phyloP scores from a whole-genome alignment of 371 early-diverging fungal species.

The Batrachochytrium dendrobatidis region DNA sequence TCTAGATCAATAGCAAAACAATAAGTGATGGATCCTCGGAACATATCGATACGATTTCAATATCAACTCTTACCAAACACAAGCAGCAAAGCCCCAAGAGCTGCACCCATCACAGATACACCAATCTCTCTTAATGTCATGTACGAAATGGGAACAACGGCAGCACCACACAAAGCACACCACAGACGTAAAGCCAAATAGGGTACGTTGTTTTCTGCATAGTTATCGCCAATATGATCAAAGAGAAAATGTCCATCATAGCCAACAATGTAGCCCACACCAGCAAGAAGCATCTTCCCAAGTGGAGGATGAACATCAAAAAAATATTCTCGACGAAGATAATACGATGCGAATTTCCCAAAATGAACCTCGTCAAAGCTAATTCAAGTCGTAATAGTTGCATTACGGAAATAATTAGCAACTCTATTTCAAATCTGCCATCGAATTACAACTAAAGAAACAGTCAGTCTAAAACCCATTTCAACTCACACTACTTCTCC shows the following conservation, averaged over 20 bases:
- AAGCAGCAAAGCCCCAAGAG: slow-evolving; percentile 68
- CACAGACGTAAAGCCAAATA: slow-evolving; percentile 74
- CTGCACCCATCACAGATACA: slow-evolving; percentile 66
- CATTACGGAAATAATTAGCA: background rate
- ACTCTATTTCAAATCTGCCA: background rate
- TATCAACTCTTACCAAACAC: slow-evolving; percentile 58
- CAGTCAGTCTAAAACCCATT: background rate
- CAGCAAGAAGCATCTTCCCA: slow-evolving; percentile 93
- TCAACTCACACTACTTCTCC: slow-evolving; percentile 38
- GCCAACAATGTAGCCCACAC: slow-evolving; percentile 73
- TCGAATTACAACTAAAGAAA: background rate
- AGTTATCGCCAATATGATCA: slow-evolving; percentile 87
- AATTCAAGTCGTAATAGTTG: background rate
- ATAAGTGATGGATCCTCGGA: background rate
- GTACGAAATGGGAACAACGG: slow-evolving; percentile 72
- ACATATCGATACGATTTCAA: background rate
- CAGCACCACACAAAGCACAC: slow-evolving; percentile 75
- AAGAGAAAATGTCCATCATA: slow-evolving; percentile 93
- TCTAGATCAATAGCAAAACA: slow-evolving; percentile 41
- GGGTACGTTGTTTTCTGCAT: slow-evolving; percentile 81
- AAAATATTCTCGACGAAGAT: slow-evolving; percentile 84
- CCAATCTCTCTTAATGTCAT: slow-evolving; percentile 81
- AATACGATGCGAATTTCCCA: slow-evolving; percentile 97
- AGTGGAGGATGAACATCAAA: slow-evolving; percentile 99
- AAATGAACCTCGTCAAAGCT: slow-evolving; percentile 98